Percentiles rank a stretch among this genome's conserved stretches.
Conservation (phyloP, 306 rosid species). For the Ochetophila trinervis region DNA sequence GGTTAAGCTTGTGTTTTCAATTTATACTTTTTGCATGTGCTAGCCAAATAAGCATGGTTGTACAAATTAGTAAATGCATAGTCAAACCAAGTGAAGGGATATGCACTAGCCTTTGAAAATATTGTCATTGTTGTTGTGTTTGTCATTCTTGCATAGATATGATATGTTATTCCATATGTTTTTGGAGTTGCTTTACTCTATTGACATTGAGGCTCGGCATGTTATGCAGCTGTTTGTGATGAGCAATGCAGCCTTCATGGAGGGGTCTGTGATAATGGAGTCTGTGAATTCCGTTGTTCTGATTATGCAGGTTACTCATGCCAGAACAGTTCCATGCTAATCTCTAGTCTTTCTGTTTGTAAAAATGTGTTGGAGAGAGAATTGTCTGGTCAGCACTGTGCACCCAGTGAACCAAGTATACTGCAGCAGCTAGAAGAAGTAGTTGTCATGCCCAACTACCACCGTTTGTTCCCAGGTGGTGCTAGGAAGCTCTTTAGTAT, state of each 20-base stretch:
- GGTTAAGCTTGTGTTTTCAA: no score
- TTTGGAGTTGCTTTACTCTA: background rate
- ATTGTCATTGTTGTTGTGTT: background rate
- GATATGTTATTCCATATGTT: no score
- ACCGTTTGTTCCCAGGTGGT: slow-evolving; percentile 90
- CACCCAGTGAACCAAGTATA: slow-evolving; percentile 88
- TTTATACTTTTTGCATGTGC: no score
- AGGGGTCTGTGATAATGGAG: slow-evolving; percentile 95
- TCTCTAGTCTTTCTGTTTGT: slow-evolving; percentile 75
- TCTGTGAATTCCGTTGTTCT: slow-evolving; percentile 96
- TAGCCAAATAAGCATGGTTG: no score
- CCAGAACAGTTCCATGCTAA: slow-evolving; percentile 84
- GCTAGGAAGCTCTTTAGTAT: slow-evolving; percentile 85
- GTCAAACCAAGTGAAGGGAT: no score
- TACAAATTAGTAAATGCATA: no score
- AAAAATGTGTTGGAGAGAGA: slow-evolving; percentile 72
- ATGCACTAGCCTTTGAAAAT: no score
- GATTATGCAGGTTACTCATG: slow-evolving; percentile 97
- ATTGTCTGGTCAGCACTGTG: slow-evolving; percentile 88
- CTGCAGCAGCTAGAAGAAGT: slow-evolving; percentile 96
- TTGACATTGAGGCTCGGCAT: slow-evolving; percentile 16
- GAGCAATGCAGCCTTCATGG: slow-evolving; percentile 99
- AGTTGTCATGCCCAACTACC: slow-evolving; percentile 93
- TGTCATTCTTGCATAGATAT: background rate
- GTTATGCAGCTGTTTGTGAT: slow-evolving; percentile 80